Evolutionary conservation across 768 basidiomycete genomes (phyloP), one percentile per base, ranked within the genome.

Genomic region (Collybia nuda): DNA sequence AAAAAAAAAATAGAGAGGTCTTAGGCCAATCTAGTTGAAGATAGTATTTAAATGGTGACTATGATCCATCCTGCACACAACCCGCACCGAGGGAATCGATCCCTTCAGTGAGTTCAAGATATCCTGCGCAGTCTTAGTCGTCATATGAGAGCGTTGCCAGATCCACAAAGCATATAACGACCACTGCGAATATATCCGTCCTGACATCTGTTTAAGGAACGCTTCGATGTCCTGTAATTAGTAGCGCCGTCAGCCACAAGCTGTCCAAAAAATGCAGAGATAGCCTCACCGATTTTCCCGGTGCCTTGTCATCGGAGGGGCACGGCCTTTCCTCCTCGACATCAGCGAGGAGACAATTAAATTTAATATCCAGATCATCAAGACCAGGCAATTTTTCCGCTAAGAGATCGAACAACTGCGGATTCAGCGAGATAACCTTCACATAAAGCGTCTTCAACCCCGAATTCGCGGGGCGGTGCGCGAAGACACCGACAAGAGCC

Each of bases 321-420:
- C n/a, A 26, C 2, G 49, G 40, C 37, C 43, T 55, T 23, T 54
- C 56, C 21, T 50, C 48, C 42, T 35, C 41, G 22, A 53, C 52
- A 23, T 55, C 40, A 11, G 45, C 39, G 17, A 53, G 38, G 38
- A 55, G 47, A 2, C 32, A 17, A n/a, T 55, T 53, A 38, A 61
- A 50, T 26, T 56, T 56, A n/a, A 56, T 43, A 29, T 56, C 55
- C 26, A 61, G 46, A 19, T 58, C 54, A 14, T 61, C 48, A 38
- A 66, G 56, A 5, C 58, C 57, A 9, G 57, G 58, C 1, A 66
- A 43, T 28, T 54, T 56, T 44, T 46, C 47, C 14, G 61, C 59
- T 5, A 66, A 39, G 21, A 66, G 52, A 35, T 62, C 60, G 23
- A 65, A 65, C 7, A 66, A 55, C 32, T 61, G 53, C 14, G 52